A percentile compares a stretch with the other conserved stretches of the same genome.
Evolutionary conservation across 73 alveolate genomes (phyloP).

Genomic region (Paramecium octaurelia): DNA sequence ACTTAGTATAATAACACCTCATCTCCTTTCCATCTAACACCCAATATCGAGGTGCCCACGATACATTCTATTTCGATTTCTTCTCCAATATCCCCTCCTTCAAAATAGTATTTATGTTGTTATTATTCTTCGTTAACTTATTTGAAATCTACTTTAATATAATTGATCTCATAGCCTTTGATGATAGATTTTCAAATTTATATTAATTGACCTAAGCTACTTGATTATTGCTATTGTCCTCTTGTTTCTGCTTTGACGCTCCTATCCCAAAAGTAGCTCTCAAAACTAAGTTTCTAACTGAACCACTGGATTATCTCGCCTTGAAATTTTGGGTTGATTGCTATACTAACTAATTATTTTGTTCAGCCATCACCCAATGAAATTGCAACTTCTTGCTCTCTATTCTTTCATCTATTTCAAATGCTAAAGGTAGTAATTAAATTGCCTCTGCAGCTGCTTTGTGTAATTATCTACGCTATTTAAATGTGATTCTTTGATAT

Average conservation of each 20-base stretch:
- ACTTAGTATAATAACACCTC: constrained; percentile 6
- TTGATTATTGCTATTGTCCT: neutral
- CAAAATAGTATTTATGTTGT: constrained; percentile 21
- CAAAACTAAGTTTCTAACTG: neutral
- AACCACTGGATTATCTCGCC: neutral
- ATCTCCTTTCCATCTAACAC: constrained; percentile 46
- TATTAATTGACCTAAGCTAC: neutral
- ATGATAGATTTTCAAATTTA: constrained; percentile 18
- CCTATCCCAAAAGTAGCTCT: neutral
- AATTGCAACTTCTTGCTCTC: constrained; percentile 50
- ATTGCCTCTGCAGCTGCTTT: constrained; percentile 54
- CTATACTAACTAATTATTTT: neutral
- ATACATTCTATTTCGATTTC: constrained; percentile 36
- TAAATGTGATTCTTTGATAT: constrained; percentile 40
- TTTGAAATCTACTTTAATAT: constrained; percentile 44
- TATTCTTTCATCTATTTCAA: constrained; percentile 34
- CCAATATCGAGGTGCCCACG: constrained; percentile 35
- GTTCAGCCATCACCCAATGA: constrained; percentile 61
- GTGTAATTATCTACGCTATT: constrained; percentile 48
- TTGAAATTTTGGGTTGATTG: neutral
- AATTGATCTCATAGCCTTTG: constrained; percentile 58
- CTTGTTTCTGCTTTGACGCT: neutral
- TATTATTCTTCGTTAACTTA: neutral
- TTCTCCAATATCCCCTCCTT: constrained; percentile 55
- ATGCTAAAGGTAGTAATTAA: constrained; percentile 19